Conservation (phyloP, 495 filamentous ascomycete species). For the Tuber aestivum region DNA sequence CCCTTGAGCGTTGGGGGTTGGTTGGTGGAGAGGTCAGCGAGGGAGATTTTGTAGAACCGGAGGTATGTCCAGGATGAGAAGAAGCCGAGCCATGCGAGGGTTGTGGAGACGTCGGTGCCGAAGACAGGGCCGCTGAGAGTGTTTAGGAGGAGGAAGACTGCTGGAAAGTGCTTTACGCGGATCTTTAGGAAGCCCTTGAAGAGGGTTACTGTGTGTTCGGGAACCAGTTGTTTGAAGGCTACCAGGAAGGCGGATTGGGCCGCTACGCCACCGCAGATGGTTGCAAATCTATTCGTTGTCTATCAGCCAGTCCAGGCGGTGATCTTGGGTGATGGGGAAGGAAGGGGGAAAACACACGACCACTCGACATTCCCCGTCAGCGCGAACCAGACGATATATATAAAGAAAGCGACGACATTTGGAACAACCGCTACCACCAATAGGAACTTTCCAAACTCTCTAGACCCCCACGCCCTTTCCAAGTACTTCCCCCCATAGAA, state of each 20-base stretch:
- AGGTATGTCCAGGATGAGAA: constrained; percentile 91
- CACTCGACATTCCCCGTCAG: constrained; percentile 60
- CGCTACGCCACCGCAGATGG: constrained; percentile 80
- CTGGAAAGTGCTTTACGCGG: constrained; percentile 88
- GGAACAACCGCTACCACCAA: constrained; percentile 70
- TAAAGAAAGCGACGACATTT: constrained; percentile 65
- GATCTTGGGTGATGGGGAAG: background rate
- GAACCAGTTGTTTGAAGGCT: constrained; percentile 95
- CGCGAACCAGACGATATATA: constrained; percentile 66
- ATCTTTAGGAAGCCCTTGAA: constrained; percentile 81
- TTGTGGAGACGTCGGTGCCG: constrained; percentile 74
- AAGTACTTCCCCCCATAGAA: constrained; percentile 94
- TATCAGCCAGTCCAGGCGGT: constrained; percentile 23
- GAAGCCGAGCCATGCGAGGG: constrained; percentile 76
- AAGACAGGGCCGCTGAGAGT: constrained; percentile 70
- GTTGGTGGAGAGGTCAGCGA: constrained; percentile 57
- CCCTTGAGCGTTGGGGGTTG: constrained; percentile 64
- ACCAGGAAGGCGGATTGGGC: constrained; percentile 92
- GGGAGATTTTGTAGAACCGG: constrained; percentile 77
- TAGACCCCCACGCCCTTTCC: constrained; percentile 91
- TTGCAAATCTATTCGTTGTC: constrained; percentile 54
- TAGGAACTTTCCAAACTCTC: constrained; percentile 87
- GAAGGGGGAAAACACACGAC: constrained; percentile 50
- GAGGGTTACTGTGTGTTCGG: constrained; percentile 93
- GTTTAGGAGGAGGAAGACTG: constrained; percentile 76